Percentiles rank a stretch among this genome's conserved stretches.
Evolutionary conservation across 2,329 filamentous ascomycete genomes (phyloP).

Genomic region (Aspergillus pseudonomiae): DNA sequence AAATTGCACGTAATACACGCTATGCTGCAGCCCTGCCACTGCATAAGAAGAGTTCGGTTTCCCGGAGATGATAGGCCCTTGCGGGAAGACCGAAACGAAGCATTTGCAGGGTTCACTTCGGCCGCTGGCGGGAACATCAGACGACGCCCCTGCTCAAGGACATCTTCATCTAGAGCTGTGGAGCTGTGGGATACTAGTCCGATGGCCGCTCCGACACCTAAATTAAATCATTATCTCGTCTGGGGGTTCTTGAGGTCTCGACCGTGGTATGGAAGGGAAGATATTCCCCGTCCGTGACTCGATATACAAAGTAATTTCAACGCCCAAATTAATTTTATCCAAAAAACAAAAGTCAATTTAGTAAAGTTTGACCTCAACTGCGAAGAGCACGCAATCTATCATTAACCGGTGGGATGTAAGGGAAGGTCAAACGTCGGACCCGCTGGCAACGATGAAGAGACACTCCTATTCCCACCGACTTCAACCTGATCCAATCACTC

Average conservation of each 20-base stretch:
- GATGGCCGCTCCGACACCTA: conserved; percentile 16
- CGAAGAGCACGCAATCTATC: conserved; percentile 5
- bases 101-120: conserved; percentile 18
- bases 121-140: conserved; percentile 20
- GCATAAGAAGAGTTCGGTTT: conserved; percentile 18
- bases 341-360: neutral
- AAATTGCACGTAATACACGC: conserved; percentile 2
- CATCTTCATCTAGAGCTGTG: conserved; percentile 19
- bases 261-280: conserved; percentile 2
- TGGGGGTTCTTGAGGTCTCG: conserved; percentile 13
- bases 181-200: conserved; percentile 16
- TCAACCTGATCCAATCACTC: neutral
- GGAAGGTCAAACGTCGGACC: conserved; percentile 10
- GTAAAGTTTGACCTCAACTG: neutral
- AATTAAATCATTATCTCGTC: conserved; percentile 19
- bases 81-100: conserved; percentile 22
- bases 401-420: conserved; percentile 7
- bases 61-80: conserved; percentile 20
- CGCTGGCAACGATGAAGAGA: conserved; percentile 7
- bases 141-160: conserved; percentile 15
- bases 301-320: neutral
- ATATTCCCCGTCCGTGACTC: neutral
- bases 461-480: neutral
- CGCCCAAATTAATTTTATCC: neutral
- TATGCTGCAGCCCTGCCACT: conserved; percentile 22